Evolutionary conservation across 495 filamentous ascomycete species (phyloP).

Genomic region (Lepraria neglecta): DNA sequence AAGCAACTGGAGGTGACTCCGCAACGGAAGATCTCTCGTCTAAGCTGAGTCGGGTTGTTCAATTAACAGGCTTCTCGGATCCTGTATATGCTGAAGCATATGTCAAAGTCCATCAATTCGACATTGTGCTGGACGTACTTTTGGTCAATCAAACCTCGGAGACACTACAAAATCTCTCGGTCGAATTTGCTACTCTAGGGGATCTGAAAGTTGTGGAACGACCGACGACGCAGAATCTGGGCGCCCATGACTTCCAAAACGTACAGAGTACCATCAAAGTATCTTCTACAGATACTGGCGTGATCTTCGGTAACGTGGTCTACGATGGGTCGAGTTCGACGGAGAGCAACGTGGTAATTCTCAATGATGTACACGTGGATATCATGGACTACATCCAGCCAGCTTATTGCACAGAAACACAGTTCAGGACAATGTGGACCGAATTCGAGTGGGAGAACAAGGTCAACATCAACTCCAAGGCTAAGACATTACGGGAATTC

Average conservation of each 20-base stretch:
- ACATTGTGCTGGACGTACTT: constrained; percentile 95
- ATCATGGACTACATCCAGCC: constrained; percentile 99
- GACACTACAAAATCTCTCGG: constrained; percentile 92
- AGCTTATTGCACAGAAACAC: constrained; percentile 91
- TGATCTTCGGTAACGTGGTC: constrained; percentile 98
- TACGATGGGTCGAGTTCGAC: constrained; percentile 95
- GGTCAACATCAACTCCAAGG: constrained; percentile 98
- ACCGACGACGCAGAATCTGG: constrained; percentile 91
- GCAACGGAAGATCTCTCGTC: constrained; percentile 78
- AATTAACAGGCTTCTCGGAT: constrained; percentile 97
- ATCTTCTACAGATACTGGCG: constrained; percentile 94
- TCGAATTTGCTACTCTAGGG: constrained; percentile 96
- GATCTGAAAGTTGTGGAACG: constrained; percentile 97
- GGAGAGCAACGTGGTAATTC: constrained; percentile 94
- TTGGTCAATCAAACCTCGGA: constrained; percentile 97
- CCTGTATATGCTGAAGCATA: constrained; percentile 98
- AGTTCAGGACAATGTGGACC: constrained; percentile 99
- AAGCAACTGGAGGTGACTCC: constrained; percentile 85
- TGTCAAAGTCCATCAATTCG: constrained; percentile 97
- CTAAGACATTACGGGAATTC: constrained; percentile 87
- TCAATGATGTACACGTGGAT: constrained; percentile 98
- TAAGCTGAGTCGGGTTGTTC: constrained; percentile 92
- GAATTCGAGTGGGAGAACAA: constrained; percentile 99
- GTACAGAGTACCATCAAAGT: constrained; percentile 99
- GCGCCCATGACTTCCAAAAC: constrained; percentile 92